Evolutionary conservation across 78 protist species (phyloP), one percentile per base, ranked within the genome.

Genomic region (Dictyostelium citrinum): DNA sequence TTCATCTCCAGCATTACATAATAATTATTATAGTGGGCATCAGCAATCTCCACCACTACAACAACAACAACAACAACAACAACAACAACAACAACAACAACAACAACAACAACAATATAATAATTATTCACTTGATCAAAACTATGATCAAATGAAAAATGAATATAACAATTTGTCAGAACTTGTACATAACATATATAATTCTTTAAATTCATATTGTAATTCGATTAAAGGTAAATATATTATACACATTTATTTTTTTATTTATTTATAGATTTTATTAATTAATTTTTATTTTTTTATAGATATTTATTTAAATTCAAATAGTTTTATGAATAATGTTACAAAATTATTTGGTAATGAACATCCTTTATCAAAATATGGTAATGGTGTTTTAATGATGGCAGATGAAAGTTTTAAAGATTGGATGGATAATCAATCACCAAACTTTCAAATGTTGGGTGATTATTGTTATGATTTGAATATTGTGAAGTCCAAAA

Each of bases 261-360:
- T 31, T 4, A 74, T 12, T 74, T 7, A 71, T 20, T 39, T 74
- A 22, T 74, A 7, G 1, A 5, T 74, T 5, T 39, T 37, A 20
- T 74, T 64, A 11, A 11, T 27, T 8, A 22, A 2, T n/a, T 8
- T 60, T 33, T 60, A n/a, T n/a, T 60, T 60, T 60, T 1, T 60
- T 67, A 16, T 31, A 74, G 81, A 74, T 22, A 33, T 74, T 37
- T 74, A 74, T 74, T 74, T 74, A 74, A 74, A 74, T 74, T 39
- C 81, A 74, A 74, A 74, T 39, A 74, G 81, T 39, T 74, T 39
- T 74, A 39, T 74, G 46, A 74, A 74, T 74, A 74, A 39, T 41
- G 55, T 74, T 37, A 3, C n/a, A 41, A 74, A 33, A 39, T 74
- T 37, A 29, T 74, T 74, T 39, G 60, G 55, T 37, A 7, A 33